These are phyloP conservation scores for Boletus pseudopeckii DNA, from an alignment of 768 basidiomycete genomes.

Conservation along the genomic window DNA sequence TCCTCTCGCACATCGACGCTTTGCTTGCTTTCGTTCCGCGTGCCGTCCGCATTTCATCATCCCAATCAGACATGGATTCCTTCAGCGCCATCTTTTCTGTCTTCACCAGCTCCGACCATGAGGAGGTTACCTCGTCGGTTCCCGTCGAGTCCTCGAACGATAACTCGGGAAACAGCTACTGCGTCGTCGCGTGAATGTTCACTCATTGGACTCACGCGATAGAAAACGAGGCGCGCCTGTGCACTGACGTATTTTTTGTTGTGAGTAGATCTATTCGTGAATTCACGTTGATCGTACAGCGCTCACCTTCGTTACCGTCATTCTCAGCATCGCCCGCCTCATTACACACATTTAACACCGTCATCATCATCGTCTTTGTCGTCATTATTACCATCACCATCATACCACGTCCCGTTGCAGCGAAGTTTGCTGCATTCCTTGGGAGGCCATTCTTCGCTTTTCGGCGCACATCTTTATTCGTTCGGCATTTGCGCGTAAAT, in stretches of 20 bases:
- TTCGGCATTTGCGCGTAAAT: conserved; percentile 13
- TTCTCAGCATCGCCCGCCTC: conserved; percentile 6
- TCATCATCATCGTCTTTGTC: no score
- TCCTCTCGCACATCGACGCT: background rate
- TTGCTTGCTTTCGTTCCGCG: background rate
- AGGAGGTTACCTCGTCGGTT: conserved; percentile 8
- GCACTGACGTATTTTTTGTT: conserved; percentile 13
- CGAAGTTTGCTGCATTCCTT: conserved; percentile 5
- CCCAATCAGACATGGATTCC: conserved; percentile 19
- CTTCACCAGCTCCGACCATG: conserved; percentile 5
- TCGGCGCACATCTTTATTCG: conserved; percentile 14
- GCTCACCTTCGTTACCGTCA: conserved; percentile 7
- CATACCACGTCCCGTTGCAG: conserved; percentile 3
- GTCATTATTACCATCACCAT: conserved; percentile 1
- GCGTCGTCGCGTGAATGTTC: conserved; percentile 20
- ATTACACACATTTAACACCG: conserved; percentile 5
- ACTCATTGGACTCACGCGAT: background rate
- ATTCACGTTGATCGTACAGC: background rate
- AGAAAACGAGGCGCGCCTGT: background rate
- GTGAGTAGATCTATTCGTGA: conserved; percentile 13
- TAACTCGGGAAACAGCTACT: conserved; percentile 4
- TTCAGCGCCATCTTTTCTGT: conserved; percentile 17
- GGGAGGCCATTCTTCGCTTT: background rate
- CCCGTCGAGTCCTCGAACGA: conserved; percentile 11
- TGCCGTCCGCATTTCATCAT: background rate